Percentiles rank a stretch among this genome's conserved stretches.
These are phyloP conservation scores for Fomitopsis palustris DNA, from an alignment of 1,284 basidiomycete species.

Conservation along the genomic window DNA sequence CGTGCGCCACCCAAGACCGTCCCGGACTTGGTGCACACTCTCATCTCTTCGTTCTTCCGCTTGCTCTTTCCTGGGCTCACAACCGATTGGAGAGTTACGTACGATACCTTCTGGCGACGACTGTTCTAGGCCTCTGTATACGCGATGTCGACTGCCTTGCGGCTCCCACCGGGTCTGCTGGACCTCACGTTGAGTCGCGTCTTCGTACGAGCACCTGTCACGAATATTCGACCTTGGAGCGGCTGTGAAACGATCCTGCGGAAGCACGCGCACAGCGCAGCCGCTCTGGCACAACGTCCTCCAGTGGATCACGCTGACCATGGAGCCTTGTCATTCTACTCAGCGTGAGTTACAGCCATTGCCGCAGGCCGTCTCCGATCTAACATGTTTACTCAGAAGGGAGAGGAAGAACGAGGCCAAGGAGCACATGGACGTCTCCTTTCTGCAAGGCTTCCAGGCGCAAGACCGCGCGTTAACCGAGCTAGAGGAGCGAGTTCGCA, in stretches of 20 bases:
- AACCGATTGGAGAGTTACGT: too few relatives aligned
- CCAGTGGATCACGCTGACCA: background rate
- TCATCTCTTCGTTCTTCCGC: too few relatives aligned
- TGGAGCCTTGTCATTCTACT: background rate
- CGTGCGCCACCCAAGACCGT: too few relatives aligned
- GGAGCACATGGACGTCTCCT: background rate
- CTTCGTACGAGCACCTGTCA: background rate
- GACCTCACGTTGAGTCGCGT: background rate
- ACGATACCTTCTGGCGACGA: too few relatives aligned
- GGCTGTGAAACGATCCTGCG: background rate
- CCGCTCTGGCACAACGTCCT: background rate
- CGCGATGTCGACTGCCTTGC: background rate
- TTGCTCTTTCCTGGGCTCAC: too few relatives aligned
- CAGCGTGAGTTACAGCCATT: background rate
- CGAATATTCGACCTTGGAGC: background rate
- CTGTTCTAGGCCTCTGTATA: background rate
- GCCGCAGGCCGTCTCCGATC: background rate
- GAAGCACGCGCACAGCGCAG: background rate
- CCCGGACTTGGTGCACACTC: too few relatives aligned
- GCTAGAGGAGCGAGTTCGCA: slow-evolving; percentile 18
- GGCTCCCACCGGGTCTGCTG: background rate
- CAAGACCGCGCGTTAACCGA: slow-evolving; percentile 11
- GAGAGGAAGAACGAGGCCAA: background rate
- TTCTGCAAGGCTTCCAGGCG: background rate
- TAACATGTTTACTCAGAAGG: background rate